Conservation (phyloP, 169 alveolate genomes). For the Plasmodium coatneyi region DNA sequence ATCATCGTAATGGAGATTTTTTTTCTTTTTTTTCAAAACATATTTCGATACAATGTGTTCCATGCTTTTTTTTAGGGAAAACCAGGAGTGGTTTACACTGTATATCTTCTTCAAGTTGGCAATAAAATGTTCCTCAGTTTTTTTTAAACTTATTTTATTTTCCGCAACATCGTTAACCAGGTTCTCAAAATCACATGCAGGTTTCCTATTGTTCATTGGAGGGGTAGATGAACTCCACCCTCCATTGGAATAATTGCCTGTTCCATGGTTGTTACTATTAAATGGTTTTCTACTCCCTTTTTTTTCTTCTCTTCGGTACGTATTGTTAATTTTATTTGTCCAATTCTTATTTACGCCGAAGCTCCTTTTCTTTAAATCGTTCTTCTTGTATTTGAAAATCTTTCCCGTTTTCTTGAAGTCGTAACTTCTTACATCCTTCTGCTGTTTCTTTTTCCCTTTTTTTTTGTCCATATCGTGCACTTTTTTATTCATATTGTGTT, state of each 20-base stretch:
- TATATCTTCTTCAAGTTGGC: constrained; percentile 11
- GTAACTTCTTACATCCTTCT: constrained; percentile 1
- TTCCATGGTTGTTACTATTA: constrained; percentile 16
- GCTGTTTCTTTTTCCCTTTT: not conserved
- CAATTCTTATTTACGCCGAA: constrained; percentile 15
- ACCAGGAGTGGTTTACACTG: constrained; percentile 11
- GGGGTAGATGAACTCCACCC: not conserved
- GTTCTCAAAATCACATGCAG: constrained; percentile 7
- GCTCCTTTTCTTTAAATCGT: constrained; percentile 28
- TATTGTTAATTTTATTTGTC: constrained; percentile 19
- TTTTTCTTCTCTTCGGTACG: constrained; percentile 4
- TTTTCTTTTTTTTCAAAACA: constrained; percentile 64
- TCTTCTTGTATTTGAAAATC: constrained; percentile 37
- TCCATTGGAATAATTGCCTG: not conserved
- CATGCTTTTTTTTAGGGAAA: constrained; percentile 18
- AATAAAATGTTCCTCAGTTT: constrained; percentile 44
- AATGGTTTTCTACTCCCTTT: constrained; percentile 3
- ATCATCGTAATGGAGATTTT: constrained; percentile 47
- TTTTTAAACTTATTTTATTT: constrained; percentile 43
- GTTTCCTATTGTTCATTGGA: not conserved
- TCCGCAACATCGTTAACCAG: constrained; percentile 3
- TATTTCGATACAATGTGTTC: constrained; percentile 56
- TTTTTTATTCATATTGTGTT: constrained; percentile 24
- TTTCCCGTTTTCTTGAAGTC: constrained; percentile 40
- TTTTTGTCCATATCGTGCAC: not conserved